phyloP scores from a whole-genome alignment of 2,329 filamentous ascomycete genomes.

The Diaporthe capsici region DNA sequence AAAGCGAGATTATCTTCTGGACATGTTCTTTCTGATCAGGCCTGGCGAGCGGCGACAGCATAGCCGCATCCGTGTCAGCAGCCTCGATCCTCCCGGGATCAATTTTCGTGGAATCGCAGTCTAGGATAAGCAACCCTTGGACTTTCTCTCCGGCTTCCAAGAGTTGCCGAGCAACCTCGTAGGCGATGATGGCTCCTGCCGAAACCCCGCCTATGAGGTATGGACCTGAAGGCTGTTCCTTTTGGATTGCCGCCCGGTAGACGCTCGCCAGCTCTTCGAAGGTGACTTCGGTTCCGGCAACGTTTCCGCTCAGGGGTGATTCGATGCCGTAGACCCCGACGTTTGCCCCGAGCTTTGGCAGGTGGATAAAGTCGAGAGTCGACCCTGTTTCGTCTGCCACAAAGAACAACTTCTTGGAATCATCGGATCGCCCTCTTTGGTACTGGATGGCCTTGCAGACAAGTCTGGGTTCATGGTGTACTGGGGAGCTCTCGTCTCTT shows the following conservation, averaged over 20 bases:
- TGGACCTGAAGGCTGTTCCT: conserved; percentile 38
- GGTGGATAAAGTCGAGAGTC: background rate
- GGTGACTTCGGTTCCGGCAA: background rate
- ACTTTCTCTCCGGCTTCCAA: conserved; percentile 7
- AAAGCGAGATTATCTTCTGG: background rate
- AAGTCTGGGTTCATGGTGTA: background rate
- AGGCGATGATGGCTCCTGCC: conserved; percentile 42
- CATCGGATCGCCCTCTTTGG: background rate
- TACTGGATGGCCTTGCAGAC: background rate
- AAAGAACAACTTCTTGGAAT: background rate
- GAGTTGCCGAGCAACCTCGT: conserved; percentile 25
- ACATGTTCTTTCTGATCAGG: background rate
- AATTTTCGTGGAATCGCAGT: background rate
- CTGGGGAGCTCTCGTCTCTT: background rate
- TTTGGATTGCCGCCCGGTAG: background rate
- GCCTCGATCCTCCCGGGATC: background rate
- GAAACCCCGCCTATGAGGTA: conserved; percentile 42
- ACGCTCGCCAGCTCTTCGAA: background rate
- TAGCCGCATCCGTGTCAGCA: background rate
- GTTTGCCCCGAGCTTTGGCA: background rate
- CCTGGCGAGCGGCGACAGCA: background rate
- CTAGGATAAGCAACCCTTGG: background rate
- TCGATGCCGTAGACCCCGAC: background rate
- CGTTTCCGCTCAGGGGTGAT: background rate
- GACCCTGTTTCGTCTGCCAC: background rate